Percentiles rank a stretch among this genome's conserved stretches.
Evolutionary conservation across 371 early-diverging fungal genomes (phyloP).

Genomic region (Syncephalis fuscata): DNA sequence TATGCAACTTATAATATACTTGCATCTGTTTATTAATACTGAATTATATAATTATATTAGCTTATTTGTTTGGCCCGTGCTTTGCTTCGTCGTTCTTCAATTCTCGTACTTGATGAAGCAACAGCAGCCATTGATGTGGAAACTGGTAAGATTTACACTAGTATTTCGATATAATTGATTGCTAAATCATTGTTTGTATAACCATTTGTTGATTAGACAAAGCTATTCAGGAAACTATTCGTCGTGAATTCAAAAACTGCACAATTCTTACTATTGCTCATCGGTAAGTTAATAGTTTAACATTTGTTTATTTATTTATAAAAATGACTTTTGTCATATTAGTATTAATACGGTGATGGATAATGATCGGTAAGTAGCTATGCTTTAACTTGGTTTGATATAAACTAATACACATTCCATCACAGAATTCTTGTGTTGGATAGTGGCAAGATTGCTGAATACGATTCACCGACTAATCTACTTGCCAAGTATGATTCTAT

Average conservation of each 20-base stretch:
- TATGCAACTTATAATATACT: too few relatives aligned
- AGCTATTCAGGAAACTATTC: constrained; percentile 71
- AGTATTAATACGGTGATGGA: constrained; percentile 75
- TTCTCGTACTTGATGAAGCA: constrained; percentile 87
- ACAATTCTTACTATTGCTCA: constrained; percentile 92
- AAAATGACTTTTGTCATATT: too few relatives aligned
- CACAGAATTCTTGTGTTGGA: constrained; percentile 22
- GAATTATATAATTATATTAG: too few relatives aligned
- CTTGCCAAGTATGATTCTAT: constrained; percentile 31
- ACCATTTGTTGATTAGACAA: constrained; percentile 21
- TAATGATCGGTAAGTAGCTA: constrained; percentile 27
- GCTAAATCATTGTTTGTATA: constrained; percentile 10
- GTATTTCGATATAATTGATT: constrained; percentile 3
- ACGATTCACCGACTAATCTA: constrained; percentile 15
- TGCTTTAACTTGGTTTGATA: too few relatives aligned
- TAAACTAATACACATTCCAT: too few relatives aligned
- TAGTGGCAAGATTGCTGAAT: constrained; percentile 20
- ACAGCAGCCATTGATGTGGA: constrained; percentile 77
- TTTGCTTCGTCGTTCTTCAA: constrained; percentile 44
- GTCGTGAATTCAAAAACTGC: constrained; percentile 65
- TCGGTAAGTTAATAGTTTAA: constrained; percentile 19
- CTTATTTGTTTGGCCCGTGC: constrained; percentile 78
- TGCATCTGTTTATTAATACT: too few relatives aligned
- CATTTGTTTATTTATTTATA: too few relatives aligned
- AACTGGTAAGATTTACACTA: constrained; percentile 32